Evolutionary conservation across 441 rosid genomes (phyloP), one percentile per base, ranked within the genome.

Genomic region (Viola pubescens): DNA sequence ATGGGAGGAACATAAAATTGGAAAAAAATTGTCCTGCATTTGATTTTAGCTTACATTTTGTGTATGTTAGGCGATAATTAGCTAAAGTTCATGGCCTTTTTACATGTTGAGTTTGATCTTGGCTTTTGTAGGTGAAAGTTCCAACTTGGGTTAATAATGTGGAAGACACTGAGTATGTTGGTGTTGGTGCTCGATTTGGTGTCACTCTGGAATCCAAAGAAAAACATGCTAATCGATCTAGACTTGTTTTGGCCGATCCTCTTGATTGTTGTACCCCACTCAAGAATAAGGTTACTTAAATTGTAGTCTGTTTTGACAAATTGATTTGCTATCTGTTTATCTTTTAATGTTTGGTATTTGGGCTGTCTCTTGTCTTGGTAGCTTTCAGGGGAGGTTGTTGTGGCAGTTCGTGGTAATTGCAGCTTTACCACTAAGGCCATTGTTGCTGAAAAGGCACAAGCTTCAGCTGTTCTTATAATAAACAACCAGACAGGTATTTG

Each of bases 101-200:
- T 26, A 26, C 34, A 7, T 19, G 59, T 56, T 56, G 42, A 12
- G 54, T 9, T 41, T 51, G 47, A 52, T 63, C 7, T 50, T 38
- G 19, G 19, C 11, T 70, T 12, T 65, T 64, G 10, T 56, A 90
- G 99, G 97, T 94, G 39, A 94, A 90, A 86, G 85, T 94, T 58
- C 96, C 89, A 59, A 87, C 97, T 13, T 94, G 91, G 96, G 70
- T 94, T 67, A 63, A 85, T 79, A 91, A 79, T 59, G 34, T 75
- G 45, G 97, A 88, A 79, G 69, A 77, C 54, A 81, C 60, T 1
- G 99, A 94, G 79, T 94, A 84, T 76, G 99, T 90, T 12, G 99
- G 99, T 2, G 95, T 94, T 10, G 97, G 99, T 37, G 99, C 99
- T 67, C 85, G 99, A 69, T 94, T 94, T 49, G 99, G 99, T 54